Evolutionary conservation across 306 rosid genomes (phyloP).

Genomic region (Spatholobus suberectus): DNA sequence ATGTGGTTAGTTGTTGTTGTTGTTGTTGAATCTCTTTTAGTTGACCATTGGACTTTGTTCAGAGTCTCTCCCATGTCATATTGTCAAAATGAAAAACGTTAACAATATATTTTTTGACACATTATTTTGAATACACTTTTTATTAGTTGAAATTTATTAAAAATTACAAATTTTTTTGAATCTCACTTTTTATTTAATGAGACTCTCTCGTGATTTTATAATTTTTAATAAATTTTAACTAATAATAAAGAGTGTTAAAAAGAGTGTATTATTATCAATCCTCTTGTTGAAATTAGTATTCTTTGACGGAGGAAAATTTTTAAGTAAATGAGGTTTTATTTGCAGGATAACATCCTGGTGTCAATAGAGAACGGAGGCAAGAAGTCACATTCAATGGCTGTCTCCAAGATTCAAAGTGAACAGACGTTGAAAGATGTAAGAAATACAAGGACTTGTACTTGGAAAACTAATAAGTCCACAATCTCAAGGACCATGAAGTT

Average conservation of each 20-base stretch:
- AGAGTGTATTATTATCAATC: neutral
- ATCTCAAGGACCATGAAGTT: neutral
- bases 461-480: neutral
- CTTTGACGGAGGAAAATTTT: neutral
- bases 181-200: no score
- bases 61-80: neutral
- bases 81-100: no score
- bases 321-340: neutral
- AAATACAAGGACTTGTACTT: neutral
- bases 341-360: constrained; percentile 48
- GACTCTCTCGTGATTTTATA: neutral
- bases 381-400: constrained; percentile 20
- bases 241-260: neutral
- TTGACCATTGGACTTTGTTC: neutral
- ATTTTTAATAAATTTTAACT: neutral
- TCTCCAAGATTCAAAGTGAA: constrained; percentile 8
- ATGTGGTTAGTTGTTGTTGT: constrained; percentile 62
- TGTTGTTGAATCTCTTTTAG: neutral
- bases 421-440: neutral
- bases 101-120: no score
- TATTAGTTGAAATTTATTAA: no score
- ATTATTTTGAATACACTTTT: no score
- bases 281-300: neutral
- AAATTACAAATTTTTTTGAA: no score
- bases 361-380: neutral